Conservation (phyloP, 495 filamentous ascomycete genomes). For the Symbiotaphrina buchneri region DNA sequence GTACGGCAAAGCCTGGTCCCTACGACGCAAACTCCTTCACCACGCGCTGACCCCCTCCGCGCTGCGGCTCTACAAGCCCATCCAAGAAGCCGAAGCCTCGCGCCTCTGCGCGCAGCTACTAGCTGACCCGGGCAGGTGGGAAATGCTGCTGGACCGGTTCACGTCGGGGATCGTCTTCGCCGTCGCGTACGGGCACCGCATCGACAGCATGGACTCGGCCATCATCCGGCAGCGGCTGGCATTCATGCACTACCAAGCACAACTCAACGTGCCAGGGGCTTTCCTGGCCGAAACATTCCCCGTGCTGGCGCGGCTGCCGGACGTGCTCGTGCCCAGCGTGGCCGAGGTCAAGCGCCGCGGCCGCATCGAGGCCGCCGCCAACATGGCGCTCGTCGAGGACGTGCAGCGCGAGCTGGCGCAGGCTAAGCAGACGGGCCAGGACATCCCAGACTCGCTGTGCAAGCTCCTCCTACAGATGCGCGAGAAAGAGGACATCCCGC, state of each 20-base stretch:
- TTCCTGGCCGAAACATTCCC: constrained; percentile 32
- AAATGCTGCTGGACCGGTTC: constrained; percentile 39
- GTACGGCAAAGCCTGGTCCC: constrained; percentile 19
- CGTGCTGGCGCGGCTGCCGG: constrained; percentile 27
- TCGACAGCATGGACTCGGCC: constrained; percentile 27
- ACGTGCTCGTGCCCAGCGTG: constrained; percentile 34
- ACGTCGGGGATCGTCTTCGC: constrained; percentile 40
- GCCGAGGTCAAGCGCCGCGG: constrained; percentile 26
- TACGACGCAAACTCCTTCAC: constrained; percentile 16
- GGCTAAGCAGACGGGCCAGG: constrained; percentile 16
- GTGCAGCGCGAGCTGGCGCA: constrained; percentile 24
- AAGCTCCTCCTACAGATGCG: constrained; percentile 25
- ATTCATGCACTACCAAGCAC: constrained; percentile 32
- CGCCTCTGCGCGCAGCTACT: constrained; percentile 14
- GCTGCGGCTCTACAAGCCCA: constrained; percentile 23
- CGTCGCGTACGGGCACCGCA: constrained; percentile 36
- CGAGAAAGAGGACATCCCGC: constrained; percentile 18
- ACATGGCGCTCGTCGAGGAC: constrained; percentile 25
- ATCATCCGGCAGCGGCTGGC: constrained; percentile 27
- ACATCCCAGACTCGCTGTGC: constrained; percentile 22
- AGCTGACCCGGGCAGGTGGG: constrained; percentile 19
- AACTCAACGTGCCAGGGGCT: constrained; percentile 35
- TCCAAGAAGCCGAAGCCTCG: constrained; percentile 17
- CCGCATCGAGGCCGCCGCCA: constrained; percentile 23
- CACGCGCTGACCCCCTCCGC: constrained; percentile 19